phyloP scores from a whole-genome alignment of 1,284 basidiomycete species.

The Puccinia coronata region DNA sequence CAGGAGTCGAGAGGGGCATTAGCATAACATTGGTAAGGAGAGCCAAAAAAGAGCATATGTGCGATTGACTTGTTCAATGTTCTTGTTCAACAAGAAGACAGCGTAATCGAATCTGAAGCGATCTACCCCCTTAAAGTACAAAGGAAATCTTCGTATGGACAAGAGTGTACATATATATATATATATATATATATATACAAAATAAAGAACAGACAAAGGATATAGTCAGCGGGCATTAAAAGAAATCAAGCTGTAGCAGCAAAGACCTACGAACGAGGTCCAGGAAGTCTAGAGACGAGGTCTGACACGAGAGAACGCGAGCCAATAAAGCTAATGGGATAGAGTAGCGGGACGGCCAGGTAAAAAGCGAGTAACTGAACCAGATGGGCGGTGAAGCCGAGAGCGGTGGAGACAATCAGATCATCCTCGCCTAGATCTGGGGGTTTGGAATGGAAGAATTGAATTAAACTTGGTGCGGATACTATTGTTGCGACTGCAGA shows the following conservation, averaged over 20 bases:
- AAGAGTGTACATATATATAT: constrained; percentile 50
- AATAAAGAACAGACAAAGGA: constrained; percentile 11
- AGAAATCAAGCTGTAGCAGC: constrained; percentile 14
- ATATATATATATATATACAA: too few relatives aligned
- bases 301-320: constrained; percentile 84
- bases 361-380: constrained; percentile 78
- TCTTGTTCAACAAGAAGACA: constrained; percentile 93
- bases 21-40: constrained; percentile 11
- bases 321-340: constrained; percentile 83
- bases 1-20: background rate
- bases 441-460: constrained; percentile 61
- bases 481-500: constrained; percentile 59
- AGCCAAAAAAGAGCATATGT: background rate
- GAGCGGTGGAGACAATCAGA: constrained; percentile 71
- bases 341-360: constrained; percentile 73
- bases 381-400: constrained; percentile 83
- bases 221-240: background rate
- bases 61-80: constrained; percentile 79
- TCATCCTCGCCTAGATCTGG: constrained; percentile 73
- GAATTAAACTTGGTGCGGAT: constrained; percentile 71
- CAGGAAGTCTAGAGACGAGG: constrained; percentile 87
- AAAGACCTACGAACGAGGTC: constrained; percentile 75
- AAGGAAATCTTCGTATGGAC: constrained; percentile 71
- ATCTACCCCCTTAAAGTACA: constrained; percentile 91
- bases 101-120: constrained; percentile 96